Evolutionary conservation across 2,329 filamentous ascomycete species (phyloP).

Genomic region (Emergomyces africanus): DNA sequence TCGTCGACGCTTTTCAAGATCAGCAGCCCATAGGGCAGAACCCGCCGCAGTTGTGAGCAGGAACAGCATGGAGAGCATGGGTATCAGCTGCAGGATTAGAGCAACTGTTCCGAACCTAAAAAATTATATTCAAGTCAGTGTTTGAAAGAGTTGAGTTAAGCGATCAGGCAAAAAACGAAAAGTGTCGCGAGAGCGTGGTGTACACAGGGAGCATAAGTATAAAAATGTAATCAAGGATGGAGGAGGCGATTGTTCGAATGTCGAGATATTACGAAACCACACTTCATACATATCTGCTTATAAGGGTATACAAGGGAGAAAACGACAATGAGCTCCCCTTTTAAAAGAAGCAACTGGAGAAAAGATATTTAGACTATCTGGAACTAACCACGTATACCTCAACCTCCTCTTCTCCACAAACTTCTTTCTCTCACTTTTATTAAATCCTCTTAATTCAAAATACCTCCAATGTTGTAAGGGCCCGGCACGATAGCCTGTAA

Average conservation of each 20-base stretch:
- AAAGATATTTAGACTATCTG: background rate
- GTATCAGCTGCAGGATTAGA: constrained; percentile 74
- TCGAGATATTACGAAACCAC: background rate
- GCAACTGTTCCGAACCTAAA: constrained; percentile 68
- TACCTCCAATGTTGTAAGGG: constrained; percentile 87
- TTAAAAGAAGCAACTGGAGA: background rate
- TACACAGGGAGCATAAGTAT: background rate
- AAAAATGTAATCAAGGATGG: background rate
- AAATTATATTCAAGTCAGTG: background rate
- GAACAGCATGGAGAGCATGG: constrained; percentile 87
- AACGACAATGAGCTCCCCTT: background rate
- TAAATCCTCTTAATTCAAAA: constrained; percentile 65
- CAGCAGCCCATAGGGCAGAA: constrained; percentile 72
- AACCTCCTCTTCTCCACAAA: constrained; percentile 56
- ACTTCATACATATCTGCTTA: background rate
- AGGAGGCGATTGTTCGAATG: background rate
- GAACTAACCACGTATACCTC: constrained; percentile 67
- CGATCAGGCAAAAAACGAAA: background rate
- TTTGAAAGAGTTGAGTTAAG: background rate
- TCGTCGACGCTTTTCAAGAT: constrained; percentile 46
- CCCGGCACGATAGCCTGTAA: constrained; percentile 77
- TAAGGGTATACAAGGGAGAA: background rate
- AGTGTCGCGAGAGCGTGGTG: background rate
- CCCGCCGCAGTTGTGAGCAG: constrained; percentile 76
- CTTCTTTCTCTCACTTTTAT: constrained; percentile 57